Conservation (phyloP, 495 filamentous ascomycete species). For the Penicillium taxi region DNA sequence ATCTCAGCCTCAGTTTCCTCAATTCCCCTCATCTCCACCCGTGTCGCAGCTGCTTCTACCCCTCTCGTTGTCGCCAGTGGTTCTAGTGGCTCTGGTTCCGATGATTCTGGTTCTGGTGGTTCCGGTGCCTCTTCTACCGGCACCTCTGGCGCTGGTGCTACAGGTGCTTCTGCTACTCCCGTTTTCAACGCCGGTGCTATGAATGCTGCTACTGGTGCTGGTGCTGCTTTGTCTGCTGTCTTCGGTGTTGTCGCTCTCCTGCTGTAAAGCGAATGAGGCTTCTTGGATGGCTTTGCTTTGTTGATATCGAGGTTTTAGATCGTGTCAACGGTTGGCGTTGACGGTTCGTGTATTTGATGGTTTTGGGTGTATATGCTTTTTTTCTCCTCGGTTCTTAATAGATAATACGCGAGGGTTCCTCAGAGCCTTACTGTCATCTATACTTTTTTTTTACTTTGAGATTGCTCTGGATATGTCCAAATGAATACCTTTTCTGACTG, state of each 20-base stretch:
- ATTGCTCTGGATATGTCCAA: conserved; percentile 21
- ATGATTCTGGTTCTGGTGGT: conserved; percentile 35
- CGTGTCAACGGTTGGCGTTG: conserved; percentile 6
- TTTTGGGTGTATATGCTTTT: conserved; percentile 20
- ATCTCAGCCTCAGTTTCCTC: too few species aligned
- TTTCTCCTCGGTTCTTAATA: conserved; percentile 21
- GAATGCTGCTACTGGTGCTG: conserved; percentile 47
- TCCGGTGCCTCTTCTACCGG: conserved; percentile 7
- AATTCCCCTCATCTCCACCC: conserved; percentile 17
- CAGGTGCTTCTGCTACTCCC: conserved; percentile 32
- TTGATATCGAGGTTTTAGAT: too few species aligned
- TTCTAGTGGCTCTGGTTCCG: conserved; percentile 9
- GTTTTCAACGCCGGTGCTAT: conserved; percentile 42
- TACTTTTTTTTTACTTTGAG: conserved; percentile 5
- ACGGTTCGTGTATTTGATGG: too few species aligned
- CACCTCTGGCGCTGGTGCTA: conserved; percentile 7
- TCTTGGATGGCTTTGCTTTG: too few species aligned
- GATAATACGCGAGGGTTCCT: conserved; percentile 22
- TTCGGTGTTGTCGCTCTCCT: conserved; percentile 66
- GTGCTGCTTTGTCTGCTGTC: conserved; percentile 64
- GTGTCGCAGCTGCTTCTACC: conserved; percentile 43
- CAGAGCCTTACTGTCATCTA: conserved; percentile 9
- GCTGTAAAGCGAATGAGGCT: conserved; percentile 50
- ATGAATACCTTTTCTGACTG: conserved; percentile 13
- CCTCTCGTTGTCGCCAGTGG: conserved; percentile 47